Conservation (phyloP, 78 protist species). For the slime mould (Dictyostelium discoideum) region DNA sequence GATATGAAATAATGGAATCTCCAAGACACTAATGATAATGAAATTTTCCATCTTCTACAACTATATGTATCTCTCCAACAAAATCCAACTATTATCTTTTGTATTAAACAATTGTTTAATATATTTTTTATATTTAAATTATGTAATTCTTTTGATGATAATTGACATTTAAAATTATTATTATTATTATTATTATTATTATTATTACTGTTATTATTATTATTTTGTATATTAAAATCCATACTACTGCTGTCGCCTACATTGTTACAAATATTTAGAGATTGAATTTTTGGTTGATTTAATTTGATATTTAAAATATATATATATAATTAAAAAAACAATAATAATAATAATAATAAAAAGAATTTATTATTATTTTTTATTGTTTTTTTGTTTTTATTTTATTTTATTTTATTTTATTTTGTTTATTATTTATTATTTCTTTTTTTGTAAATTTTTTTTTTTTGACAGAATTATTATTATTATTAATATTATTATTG, state of each 20-base stretch:
- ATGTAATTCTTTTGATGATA: neutral
- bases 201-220: neutral
- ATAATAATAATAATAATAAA: neutral
- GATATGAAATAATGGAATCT: neutral
- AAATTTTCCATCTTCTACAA: constrained; percentile 24
- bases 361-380: neutral
- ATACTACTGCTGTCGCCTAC: neutral
- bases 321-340: neutral
- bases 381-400: neutral
- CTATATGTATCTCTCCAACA: constrained; percentile 22
- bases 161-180: neutral
- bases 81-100: constrained; percentile 20
- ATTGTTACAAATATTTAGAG: neutral
- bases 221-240: neutral
- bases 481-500: too few species aligned
- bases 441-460: neutral
- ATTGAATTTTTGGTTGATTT: neutral
- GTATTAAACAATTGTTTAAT: constrained; percentile 14
- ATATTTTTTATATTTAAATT: neutral
- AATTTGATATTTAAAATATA: neutral
- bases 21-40: constrained; percentile 13
- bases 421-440: neutral
- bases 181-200: neutral
- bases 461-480: too few species aligned
- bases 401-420: neutral